Conservation (phyloP, 352 stramenopile species). For the Peronospora destructor region DNA sequence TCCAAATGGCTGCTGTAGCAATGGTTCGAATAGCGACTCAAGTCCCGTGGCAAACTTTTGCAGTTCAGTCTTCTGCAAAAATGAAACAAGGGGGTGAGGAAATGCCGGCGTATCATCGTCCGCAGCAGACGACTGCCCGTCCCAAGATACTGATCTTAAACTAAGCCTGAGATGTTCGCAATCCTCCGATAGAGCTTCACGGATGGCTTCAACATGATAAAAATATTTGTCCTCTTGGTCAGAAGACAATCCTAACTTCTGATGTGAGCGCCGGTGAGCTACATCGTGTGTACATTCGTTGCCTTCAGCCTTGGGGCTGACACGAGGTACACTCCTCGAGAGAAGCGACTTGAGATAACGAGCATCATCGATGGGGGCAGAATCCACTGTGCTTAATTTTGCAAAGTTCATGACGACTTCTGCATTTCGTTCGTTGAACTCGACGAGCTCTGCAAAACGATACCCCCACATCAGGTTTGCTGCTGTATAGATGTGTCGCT, state of each 20-base stretch:
- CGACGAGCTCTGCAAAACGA: conserved; percentile 62
- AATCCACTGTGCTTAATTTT: conserved; percentile 58
- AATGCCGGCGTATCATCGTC: conserved; percentile 10
- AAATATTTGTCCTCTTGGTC: conserved; percentile 17
- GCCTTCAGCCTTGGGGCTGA: conserved; percentile 7
- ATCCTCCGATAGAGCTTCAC: conserved; percentile 28
- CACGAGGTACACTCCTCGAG: conserved; percentile 3
- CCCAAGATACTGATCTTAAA: conserved; percentile 23
- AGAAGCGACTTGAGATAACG: conserved; percentile 34
- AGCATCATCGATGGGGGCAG: conserved; percentile 41
- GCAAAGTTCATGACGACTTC: conserved; percentile 78
- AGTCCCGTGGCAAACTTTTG: conserved; percentile 52
- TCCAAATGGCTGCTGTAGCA: conserved; percentile 57
- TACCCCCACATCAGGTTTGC: conserved; percentile 62
- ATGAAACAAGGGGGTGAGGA: conserved; percentile 15
- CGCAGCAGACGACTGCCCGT: conserved; percentile 16
- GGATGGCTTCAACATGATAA: conserved; percentile 20
- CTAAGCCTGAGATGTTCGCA: conserved; percentile 22
- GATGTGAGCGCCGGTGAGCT: conserved; percentile 15
- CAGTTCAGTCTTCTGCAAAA: conserved; percentile 17
- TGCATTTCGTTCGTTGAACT: conserved; percentile 58
- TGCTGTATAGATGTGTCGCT: conserved; percentile 72
- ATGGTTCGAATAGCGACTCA: conserved; percentile 70
- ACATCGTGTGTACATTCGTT: conserved; percentile 14
- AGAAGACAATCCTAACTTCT: conserved; percentile 14